Evolutionary conservation across 306 rosid species (phyloP).

Genomic region (Acacia confusa): DNA sequence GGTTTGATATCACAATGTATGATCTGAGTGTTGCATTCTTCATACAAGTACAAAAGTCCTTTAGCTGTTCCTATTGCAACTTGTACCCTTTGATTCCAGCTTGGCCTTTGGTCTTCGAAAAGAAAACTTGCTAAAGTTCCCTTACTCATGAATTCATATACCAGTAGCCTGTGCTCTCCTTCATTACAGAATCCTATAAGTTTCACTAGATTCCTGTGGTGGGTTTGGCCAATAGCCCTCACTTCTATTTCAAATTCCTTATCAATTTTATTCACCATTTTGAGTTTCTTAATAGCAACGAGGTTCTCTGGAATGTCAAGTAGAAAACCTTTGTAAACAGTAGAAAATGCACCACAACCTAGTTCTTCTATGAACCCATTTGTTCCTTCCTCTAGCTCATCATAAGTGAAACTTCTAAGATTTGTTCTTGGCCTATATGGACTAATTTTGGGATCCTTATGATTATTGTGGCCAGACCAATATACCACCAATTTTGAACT

Average conservation of each 20-base stretch:
- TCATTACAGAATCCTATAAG: conserved; percentile 29
- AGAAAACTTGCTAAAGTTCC: conserved; percentile 20
- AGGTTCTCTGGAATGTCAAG: not conserved
- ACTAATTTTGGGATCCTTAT: not conserved
- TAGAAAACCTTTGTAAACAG: conserved; percentile 35
- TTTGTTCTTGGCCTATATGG: not conserved
- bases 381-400: conserved; percentile 26
- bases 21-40: conserved; percentile 21
- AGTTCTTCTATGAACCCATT: conserved; percentile 32
- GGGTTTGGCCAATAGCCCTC: conserved; percentile 18
- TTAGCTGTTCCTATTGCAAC: conserved; percentile 23
- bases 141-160: conserved; percentile 29
- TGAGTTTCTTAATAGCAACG: not conserved
- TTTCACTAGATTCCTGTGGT: conserved; percentile 28
- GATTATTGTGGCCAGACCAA: not conserved
- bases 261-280: not conserved
- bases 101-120: conserved; percentile 19
- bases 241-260: conserved; percentile 27
- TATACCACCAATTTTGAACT: not conserved
- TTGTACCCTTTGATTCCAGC: conserved; percentile 24
- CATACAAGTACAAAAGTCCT: conserved; percentile 28
- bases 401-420: conserved; percentile 22
- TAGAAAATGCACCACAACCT: conserved; percentile 35
- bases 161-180: conserved; percentile 22
- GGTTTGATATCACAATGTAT: conserved; percentile 37